phyloP scores from a whole-genome alignment of 805 yeast genomes.

The Scheffersomyces ergatensis region DNA sequence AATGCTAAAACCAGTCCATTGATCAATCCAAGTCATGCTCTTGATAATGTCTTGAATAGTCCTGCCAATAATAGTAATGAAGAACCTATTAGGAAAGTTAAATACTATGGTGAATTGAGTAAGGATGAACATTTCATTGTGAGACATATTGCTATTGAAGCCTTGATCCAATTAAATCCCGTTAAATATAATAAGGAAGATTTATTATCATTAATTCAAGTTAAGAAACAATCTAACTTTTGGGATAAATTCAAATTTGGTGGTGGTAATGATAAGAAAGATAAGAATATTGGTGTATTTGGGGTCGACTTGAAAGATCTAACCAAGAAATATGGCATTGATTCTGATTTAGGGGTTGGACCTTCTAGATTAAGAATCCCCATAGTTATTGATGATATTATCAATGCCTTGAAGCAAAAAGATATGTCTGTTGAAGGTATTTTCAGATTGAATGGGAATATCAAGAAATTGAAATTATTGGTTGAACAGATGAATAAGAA shows the following conservation, averaged over 20 bases:
- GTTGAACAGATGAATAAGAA: constrained; percentile 69
- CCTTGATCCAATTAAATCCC: constrained; percentile 35
- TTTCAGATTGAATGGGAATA: constrained; percentile 94
- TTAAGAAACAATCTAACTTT: constrained; percentile 43
- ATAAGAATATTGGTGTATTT: constrained; percentile 53
- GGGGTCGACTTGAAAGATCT: constrained; percentile 73
- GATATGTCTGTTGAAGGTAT: constrained; percentile 96
- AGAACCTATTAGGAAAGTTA: constrained; percentile 15
- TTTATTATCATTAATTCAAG: constrained; percentile 39
- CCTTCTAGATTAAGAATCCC: constrained; percentile 81
- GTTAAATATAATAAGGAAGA: constrained; percentile 27
- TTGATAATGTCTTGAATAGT: constrained; percentile 6
- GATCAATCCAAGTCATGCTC: constrained; percentile 5
- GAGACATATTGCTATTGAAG: constrained; percentile 58
- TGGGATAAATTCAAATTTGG: constrained; percentile 53
- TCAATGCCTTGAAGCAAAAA: constrained; percentile 78
- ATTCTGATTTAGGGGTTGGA: constrained; percentile 81
- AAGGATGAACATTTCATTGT: constrained; percentile 56
- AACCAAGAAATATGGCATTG: constrained; percentile 72
- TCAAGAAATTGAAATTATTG: constrained; percentile 71
- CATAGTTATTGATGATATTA: constrained; percentile 78
- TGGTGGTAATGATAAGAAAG: constrained; percentile 18
- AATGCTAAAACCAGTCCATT: neutral
- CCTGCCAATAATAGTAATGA: neutral
- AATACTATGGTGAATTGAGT: constrained; percentile 64